Conservation (phyloP, 257 asterid species). For the Sherardia arvensis region DNA sequence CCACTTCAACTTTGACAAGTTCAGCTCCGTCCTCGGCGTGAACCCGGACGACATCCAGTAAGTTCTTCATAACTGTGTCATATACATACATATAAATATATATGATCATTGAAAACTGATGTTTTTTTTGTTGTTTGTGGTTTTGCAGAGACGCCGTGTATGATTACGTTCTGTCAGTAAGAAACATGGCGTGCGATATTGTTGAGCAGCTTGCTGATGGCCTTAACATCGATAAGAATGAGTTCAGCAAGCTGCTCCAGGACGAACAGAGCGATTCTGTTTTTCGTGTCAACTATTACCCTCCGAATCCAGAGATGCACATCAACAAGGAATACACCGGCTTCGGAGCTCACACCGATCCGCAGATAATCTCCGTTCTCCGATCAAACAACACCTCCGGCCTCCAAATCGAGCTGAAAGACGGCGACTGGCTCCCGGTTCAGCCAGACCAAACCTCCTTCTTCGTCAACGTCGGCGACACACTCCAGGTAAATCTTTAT, state of each 20-base stretch:
- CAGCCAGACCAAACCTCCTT: conserved; percentile 73
- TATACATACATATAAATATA: too few relatives aligned
- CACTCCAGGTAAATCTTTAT: conserved; percentile 67
- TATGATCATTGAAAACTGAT: not conserved
- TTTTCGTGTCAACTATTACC: conserved; percentile 48
- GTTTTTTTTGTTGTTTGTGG: not conserved
- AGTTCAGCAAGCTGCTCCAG: conserved; percentile 25
- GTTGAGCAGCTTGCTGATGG: conserved; percentile 34
- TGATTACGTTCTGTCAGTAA: conserved; percentile 22
- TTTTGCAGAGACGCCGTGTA: conserved; percentile 21
- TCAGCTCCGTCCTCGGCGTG: conserved; percentile 44
- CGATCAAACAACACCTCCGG: conserved; percentile 76
- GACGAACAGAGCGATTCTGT: conserved; percentile 39
- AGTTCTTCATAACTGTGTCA: not conserved
- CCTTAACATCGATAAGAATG: conserved; percentile 21
- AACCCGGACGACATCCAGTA: conserved; percentile 51
- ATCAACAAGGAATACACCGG: conserved; percentile 33
- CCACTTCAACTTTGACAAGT: conserved; percentile 29
- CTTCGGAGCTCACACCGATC: conserved; percentile 81
- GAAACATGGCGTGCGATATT: conserved; percentile 32
- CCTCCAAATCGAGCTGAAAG: conserved; percentile 54
- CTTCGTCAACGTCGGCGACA: conserved; percentile 78
- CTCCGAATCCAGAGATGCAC: conserved; percentile 41
- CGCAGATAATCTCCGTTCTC: conserved; percentile 73
- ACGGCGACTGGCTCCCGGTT: conserved; percentile 58